Conservation (phyloP, 208 protist genomes). For the Phytomonas francai region DNA sequence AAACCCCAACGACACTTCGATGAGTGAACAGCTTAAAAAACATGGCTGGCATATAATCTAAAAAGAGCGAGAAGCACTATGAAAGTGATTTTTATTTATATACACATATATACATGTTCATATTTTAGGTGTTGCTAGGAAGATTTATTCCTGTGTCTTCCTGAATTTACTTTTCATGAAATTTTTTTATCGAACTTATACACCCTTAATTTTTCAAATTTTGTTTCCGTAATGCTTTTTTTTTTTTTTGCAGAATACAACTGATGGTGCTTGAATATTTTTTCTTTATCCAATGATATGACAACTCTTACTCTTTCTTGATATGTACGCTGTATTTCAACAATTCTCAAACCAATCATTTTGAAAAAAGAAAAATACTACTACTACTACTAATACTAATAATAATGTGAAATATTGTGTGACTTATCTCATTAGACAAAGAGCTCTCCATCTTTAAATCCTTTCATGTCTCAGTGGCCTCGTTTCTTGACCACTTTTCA, state of each 20-base stretch:
- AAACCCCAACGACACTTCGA: neutral
- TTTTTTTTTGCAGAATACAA: neutral
- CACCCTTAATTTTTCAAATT: neutral
- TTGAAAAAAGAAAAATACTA: neutral
- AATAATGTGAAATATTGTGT: neutral
- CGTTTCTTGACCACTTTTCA: neutral
- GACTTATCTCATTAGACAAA: neutral
- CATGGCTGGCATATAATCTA: neutral
- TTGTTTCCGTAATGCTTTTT: conserved; percentile 5
- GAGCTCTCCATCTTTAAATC: conserved; percentile 1
- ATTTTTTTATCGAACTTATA: neutral
- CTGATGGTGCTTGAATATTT: neutral
- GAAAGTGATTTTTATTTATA: neutral
- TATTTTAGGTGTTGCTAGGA: neutral
- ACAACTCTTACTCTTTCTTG: neutral
- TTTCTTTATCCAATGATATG: neutral
- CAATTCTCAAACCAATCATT: neutral
- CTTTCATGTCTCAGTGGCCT: conserved; percentile 3
- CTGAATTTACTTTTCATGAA: conserved; percentile 3
- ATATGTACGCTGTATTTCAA: neutral
- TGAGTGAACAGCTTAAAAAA: neutral
- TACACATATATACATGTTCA: conserved; percentile 5
- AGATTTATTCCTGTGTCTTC: neutral
- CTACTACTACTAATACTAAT: too few species aligned
- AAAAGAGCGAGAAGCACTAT: neutral